phyloP scores from a whole-genome alignment of 2,329 filamentous ascomycete species.

The Alternaria tenuissima region DNA sequence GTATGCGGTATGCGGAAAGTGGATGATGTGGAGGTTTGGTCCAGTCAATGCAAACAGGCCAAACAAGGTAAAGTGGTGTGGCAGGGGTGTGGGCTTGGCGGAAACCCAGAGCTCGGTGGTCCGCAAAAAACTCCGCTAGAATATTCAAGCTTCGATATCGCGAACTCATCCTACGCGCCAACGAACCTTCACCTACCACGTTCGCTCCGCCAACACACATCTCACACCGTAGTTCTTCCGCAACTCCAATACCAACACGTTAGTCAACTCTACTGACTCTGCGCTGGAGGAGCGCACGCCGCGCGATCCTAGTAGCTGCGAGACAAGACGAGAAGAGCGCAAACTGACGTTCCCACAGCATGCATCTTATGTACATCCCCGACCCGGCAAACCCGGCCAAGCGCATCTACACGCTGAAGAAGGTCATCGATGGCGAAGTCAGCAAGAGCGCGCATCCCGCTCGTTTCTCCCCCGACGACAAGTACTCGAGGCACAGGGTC shows the following conservation, averaged over 20 bases:
- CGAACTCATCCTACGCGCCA: conserved; percentile 10
- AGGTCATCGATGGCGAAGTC: conserved; percentile 80
- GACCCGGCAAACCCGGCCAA: conserved; percentile 73
- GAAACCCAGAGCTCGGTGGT: conserved; percentile 24
- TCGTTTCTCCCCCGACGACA: conserved; percentile 97
- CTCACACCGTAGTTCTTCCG: not conserved
- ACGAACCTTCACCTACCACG: not conserved
- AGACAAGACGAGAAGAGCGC: not conserved
- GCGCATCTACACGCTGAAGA: conserved; percentile 94
- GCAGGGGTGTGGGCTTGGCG: not conserved
- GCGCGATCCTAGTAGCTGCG: not conserved
- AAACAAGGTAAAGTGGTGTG: not conserved
- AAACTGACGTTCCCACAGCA: conserved; percentile 44
- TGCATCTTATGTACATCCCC: conserved; percentile 88
- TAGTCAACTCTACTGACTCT: not conserved
- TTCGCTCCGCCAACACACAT: not conserved
- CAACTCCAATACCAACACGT: conserved; percentile 8
- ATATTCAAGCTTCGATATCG: conserved; percentile 10
- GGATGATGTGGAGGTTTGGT: conserved; percentile 21
- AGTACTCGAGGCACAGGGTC: conserved; percentile 93
- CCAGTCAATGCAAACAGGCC: conserved; percentile 19
- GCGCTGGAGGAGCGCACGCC: not conserved
- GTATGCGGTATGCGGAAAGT: conserved; percentile 25
- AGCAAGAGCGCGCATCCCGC: conserved; percentile 97
- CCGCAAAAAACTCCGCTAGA: conserved; percentile 35